Evolutionary conservation across 257 asterid species (phyloP).

Genomic region (Prunella vulgaris): DNA sequence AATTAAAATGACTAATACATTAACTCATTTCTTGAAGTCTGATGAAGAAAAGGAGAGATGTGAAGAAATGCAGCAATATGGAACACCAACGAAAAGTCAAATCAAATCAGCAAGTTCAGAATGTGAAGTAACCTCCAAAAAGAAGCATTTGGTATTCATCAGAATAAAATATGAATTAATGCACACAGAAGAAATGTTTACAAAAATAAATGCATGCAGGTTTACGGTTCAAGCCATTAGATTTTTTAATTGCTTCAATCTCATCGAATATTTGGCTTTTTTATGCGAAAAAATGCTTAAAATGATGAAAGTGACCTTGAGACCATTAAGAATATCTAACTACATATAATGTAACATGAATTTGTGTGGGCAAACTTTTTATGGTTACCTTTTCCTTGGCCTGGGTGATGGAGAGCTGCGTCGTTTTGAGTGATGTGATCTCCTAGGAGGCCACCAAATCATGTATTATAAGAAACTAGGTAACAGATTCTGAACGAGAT

Average conservation of each 20-base stretch:
- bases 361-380: background rate
- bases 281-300: background rate
- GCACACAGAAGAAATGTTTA: background rate
- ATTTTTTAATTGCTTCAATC: slow-evolving; percentile 2
- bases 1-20: background rate
- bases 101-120: background rate
- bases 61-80: background rate
- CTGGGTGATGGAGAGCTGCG: slow-evolving; percentile 80
- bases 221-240: slow-evolving; percentile 13
- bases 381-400: slow-evolving; percentile 69
- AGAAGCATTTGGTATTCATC: background rate
- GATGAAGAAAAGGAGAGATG: background rate
- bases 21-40: slow-evolving; percentile 1
- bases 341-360: background rate
- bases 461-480: slow-evolving; percentile 16
- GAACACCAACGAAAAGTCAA: background rate
- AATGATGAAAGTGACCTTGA: background rate
- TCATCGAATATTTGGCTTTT: slow-evolving; percentile 5
- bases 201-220: background rate
- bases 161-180: background rate
- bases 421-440: slow-evolving; percentile 54
- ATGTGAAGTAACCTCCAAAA: background rate
- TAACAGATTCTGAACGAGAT: slow-evolving; percentile 10
- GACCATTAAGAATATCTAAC: background rate
- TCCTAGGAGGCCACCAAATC: slow-evolving; percentile 57